Conservation (phyloP, 129 eudicot genomes). For the Tagetes erecta region DNA sequence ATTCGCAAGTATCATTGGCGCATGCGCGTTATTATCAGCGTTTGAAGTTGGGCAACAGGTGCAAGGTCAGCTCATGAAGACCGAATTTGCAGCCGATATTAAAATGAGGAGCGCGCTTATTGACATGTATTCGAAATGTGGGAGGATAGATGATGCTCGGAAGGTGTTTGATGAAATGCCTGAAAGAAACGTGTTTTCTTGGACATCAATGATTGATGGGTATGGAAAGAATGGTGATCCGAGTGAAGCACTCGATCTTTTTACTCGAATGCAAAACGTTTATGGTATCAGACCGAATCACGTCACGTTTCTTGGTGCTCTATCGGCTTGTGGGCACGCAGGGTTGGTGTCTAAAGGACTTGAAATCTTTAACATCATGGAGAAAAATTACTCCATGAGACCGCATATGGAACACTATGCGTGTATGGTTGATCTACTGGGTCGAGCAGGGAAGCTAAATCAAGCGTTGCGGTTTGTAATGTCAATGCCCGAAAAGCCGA, state of each 20-base stretch:
- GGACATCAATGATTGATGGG: constrained; percentile 98
- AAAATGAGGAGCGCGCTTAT: constrained; percentile 84
- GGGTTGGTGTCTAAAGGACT: constrained; percentile 69
- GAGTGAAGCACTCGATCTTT: constrained; percentile 60
- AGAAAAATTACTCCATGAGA: constrained; percentile 52
- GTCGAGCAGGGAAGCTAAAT: constrained; percentile 75
- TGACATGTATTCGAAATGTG: constrained; percentile 94
- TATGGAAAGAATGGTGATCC: constrained; percentile 88
- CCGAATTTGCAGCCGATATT: constrained; percentile 45
- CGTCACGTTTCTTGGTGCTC: constrained; percentile 82
- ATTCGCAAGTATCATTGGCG: constrained; percentile 82
- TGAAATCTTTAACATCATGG: constrained; percentile 71
- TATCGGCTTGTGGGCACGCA: constrained; percentile 90
- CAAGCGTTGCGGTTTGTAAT: constrained; percentile 62
- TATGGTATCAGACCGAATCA: constrained; percentile 53
- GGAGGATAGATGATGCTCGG: constrained; percentile 68
- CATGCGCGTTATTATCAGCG: constrained; percentile 63
- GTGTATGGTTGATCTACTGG: constrained; percentile 92
- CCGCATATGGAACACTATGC: constrained; percentile 96
- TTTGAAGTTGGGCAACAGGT: constrained; percentile 79
- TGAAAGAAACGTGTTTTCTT: constrained; percentile 65
- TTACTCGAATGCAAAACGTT: constrained; percentile 47
- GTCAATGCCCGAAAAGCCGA: constrained; percentile 73
- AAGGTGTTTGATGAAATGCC: constrained; percentile 70
- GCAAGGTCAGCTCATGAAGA: constrained; percentile 70